phyloP scores from a whole-genome alignment of 192 early-diverging fungal genomes.

The Paraglomus occultum region DNA sequence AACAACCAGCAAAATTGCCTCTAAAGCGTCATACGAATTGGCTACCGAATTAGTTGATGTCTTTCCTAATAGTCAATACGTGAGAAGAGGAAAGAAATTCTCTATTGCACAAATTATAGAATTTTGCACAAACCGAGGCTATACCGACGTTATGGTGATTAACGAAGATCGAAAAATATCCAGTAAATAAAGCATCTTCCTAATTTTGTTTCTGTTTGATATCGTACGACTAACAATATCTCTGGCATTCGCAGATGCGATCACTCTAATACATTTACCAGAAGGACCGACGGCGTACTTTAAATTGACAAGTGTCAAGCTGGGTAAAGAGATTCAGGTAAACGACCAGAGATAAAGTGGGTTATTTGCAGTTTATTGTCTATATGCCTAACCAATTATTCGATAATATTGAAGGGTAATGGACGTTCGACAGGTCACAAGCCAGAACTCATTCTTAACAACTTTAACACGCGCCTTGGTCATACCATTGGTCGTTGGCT shows the following conservation, averaged over 20 bases:
- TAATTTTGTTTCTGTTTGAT: neutral
- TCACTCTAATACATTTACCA: slow-evolving; percentile 94
- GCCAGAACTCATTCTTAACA: slow-evolving; percentile 97
- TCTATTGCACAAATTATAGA: slow-evolving; percentile 90
- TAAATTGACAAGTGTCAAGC: slow-evolving; percentile 80
- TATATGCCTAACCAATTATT: neutral
- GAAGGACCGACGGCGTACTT: slow-evolving; percentile 97
- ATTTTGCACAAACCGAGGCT: slow-evolving; percentile 83
- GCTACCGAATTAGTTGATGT: slow-evolving; percentile 85
- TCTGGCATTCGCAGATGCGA: slow-evolving; percentile 55
- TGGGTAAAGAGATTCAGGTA: slow-evolving; percentile 70
- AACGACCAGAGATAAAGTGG: slow-evolving; percentile 19
- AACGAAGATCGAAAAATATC: slow-evolving; percentile 92
- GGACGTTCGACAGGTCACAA: slow-evolving; percentile 75
- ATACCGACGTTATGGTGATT: slow-evolving; percentile 92
- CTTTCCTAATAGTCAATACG: slow-evolving; percentile 87
- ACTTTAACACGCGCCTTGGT: slow-evolving; percentile 94
- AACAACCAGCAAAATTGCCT: slow-evolving; percentile 74
- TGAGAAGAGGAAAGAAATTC: slow-evolving; percentile 84
- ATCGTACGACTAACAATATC: slow-evolving; percentile 3
- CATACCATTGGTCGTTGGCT: slow-evolving; percentile 97
- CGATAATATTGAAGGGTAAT: slow-evolving; percentile 54
- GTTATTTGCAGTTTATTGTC: neutral
- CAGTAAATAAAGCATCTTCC: slow-evolving; percentile 48
- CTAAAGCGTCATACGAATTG: slow-evolving; percentile 68